Evolutionary conservation across 2,329 filamentous ascomycete genomes (phyloP).

Genomic region (Coniochaeta pulveracea): DNA sequence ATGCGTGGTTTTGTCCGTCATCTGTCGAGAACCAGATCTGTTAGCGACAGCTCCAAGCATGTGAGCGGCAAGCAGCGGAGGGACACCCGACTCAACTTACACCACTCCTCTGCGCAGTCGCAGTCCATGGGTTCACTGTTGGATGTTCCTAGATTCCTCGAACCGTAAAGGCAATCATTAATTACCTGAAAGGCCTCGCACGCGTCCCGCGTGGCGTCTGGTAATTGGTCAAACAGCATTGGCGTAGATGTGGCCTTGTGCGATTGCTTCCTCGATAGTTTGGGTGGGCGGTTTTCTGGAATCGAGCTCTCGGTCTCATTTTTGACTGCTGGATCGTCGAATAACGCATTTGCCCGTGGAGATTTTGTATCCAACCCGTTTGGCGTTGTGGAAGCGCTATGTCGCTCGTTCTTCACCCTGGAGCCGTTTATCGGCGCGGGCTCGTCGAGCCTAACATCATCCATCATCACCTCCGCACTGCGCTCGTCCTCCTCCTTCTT

Average conservation of each 20-base stretch:
- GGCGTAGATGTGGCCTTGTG: conserved; percentile 52
- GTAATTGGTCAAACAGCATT: conserved; percentile 57
- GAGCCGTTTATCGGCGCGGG: conserved; percentile 21
- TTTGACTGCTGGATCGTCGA: conserved; percentile 31
- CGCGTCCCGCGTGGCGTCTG: conserved; percentile 69
- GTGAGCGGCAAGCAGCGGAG: conserved; percentile 5
- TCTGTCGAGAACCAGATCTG: conserved; percentile 26
- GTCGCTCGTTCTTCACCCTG: conserved; percentile 27
- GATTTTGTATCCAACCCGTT: conserved; percentile 26
- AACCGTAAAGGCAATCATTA: conserved; percentile 77
- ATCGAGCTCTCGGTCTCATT: conserved; percentile 36
- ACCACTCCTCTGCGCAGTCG: conserved; percentile 89
- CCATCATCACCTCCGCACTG: conserved; percentile 11
- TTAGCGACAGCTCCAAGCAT: conserved; percentile 9
- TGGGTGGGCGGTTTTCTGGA: conserved; percentile 47
- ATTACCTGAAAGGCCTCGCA: conserved; percentile 70
- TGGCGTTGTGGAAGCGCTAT: conserved; percentile 26
- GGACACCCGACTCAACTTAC: conserved; percentile 44
- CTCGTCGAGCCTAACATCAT: conserved; percentile 29
- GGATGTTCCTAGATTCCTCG: conserved; percentile 81
- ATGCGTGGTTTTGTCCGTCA: conserved; percentile 65
- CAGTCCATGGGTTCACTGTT: conserved; percentile 88
- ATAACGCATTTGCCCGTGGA: conserved; percentile 29
- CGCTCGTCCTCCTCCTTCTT: conserved; percentile 17
- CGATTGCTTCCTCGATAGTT: conserved; percentile 55